A percentile compares a stretch with the other conserved stretches of the same genome.
These are phyloP conservation scores for Ascoidea asiatica DNA, from an alignment of 805 yeast genomes.

Conservation along the genomic window DNA sequence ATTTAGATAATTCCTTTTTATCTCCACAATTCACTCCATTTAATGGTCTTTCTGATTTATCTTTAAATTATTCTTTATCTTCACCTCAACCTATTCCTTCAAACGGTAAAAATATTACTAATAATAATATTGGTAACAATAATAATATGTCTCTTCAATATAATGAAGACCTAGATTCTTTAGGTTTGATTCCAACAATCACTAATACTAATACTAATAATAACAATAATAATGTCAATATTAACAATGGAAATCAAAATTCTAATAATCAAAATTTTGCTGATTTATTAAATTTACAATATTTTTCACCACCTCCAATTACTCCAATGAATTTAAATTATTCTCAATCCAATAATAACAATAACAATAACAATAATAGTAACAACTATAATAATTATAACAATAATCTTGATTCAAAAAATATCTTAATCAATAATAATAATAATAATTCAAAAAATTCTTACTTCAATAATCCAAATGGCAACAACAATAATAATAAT, in stretches of 20 bases:
- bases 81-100: neutral
- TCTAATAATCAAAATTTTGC: too few species aligned
- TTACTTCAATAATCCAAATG: neutral
- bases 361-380: constrained; percentile 1
- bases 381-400: neutral
- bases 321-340: too few species aligned
- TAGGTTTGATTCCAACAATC: neutral
- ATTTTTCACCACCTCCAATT: neutral
- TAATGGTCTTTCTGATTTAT: neutral
- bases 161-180: neutral
- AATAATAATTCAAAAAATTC: neutral
- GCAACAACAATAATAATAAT: constrained; percentile 1
- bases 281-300: too few species aligned
- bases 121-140: neutral
- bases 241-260: neutral
- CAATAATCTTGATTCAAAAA: neutral
- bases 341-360: neutral
- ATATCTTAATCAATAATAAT: neutral
- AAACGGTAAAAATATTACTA: neutral
- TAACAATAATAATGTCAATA: neutral
- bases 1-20: constrained; percentile 6
- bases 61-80: neutral
- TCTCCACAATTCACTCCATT: constrained; percentile 2
- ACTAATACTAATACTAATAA: neutral
- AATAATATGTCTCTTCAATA: neutral